These are phyloP conservation scores for Salix caprea DNA, from an alignment of 345 rosid species.

Conservation along the genomic window DNA sequence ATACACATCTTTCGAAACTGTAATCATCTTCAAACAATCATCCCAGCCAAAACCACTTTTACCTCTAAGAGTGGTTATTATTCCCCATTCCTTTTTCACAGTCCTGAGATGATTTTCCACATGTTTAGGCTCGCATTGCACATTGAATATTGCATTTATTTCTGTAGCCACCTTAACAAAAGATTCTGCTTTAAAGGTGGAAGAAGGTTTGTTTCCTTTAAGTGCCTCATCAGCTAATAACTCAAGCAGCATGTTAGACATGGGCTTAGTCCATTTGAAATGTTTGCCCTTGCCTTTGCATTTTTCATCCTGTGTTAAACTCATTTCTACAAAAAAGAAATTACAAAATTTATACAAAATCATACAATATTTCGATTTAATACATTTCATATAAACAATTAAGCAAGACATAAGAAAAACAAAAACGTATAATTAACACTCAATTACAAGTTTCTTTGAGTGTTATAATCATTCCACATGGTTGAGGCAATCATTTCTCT, in stretches of 20 bases:
- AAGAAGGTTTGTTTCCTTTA: background rate
- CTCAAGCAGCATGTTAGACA: no score
- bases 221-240: no score
- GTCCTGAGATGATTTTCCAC: background rate
- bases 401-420: no score
- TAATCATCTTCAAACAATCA: background rate
- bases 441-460: no score
- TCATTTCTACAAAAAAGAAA: background rate
- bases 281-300: no score
- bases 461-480: no score
- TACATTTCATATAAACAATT: no score
- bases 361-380: no score
- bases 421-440: no score
- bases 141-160: no score
- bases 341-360: background rate
- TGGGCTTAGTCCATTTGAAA: no score
- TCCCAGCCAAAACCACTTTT: background rate
- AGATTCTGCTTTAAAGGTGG: background rate
- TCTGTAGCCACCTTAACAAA: background rate
- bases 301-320: background rate
- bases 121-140: background rate
- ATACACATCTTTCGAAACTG: background rate
- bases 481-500: no score
- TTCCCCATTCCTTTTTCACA: background rate
- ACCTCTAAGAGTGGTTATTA: background rate